A percentile compares a stretch with the other conserved stretches of the same genome.
Evolutionary conservation across 345 rosid genomes (phyloP).

Genomic region (Combretum micranthum): DNA sequence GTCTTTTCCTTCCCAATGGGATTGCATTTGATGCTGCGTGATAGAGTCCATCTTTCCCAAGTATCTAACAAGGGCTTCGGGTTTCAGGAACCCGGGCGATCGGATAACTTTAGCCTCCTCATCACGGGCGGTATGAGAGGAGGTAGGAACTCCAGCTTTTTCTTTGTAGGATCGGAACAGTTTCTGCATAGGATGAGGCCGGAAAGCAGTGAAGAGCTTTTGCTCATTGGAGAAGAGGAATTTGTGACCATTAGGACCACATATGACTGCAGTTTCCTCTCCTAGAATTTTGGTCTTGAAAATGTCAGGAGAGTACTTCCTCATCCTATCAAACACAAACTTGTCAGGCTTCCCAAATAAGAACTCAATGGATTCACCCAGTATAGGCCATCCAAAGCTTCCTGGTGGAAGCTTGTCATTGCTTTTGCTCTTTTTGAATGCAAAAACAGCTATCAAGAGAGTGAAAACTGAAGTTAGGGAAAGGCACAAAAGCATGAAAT

Average conservation of each 20-base stretch:
- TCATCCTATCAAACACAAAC: slow-evolving; percentile 41
- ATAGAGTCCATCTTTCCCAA: slow-evolving; percentile 41
- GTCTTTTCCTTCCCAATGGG: slow-evolving; percentile 34
- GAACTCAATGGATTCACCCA: slow-evolving; percentile 43
- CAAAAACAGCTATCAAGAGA: not conserved
- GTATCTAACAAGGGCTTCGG: slow-evolving; percentile 45
- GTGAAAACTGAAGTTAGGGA: not conserved
- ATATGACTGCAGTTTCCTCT: slow-evolving; percentile 41
- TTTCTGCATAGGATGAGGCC: slow-evolving; percentile 42
- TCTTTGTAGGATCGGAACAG: slow-evolving; percentile 39
- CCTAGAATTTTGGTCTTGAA: slow-evolving; percentile 55
- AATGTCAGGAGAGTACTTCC: slow-evolving; percentile 33
- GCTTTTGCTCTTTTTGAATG: not conserved
- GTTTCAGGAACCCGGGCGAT: slow-evolving; percentile 40
- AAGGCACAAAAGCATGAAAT: slow-evolving; percentile 6
- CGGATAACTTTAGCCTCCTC: slow-evolving; percentile 21
- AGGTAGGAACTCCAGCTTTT: slow-evolving; percentile 15
- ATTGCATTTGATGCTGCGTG: slow-evolving; percentile 31
- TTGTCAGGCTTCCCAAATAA: slow-evolving; percentile 41
- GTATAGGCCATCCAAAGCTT: slow-evolving; percentile 50
- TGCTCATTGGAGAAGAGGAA: slow-evolving; percentile 51
- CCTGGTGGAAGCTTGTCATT: slow-evolving; percentile 46
- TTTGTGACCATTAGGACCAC: slow-evolving; percentile 53
- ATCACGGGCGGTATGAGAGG: slow-evolving; percentile 7
- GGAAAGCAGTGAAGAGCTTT: slow-evolving; percentile 44